phyloP scores from a whole-genome alignment of 768 basidiomycete species.

The Mycena maculata region DNA sequence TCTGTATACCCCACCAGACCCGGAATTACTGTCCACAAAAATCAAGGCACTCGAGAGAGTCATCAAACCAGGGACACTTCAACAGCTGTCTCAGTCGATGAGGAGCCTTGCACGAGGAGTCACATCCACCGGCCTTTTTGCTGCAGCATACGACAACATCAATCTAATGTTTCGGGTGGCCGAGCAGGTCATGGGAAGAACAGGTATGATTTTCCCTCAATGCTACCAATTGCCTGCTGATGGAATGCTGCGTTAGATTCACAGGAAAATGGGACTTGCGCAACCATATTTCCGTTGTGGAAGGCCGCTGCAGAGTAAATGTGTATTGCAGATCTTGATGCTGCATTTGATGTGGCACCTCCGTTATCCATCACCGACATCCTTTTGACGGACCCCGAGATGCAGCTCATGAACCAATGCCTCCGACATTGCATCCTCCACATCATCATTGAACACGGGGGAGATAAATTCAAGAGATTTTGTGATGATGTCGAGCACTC shows the following conservation, averaged over 20 bases:
- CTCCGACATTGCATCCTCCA: slow-evolving; percentile 44
- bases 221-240: slow-evolving; percentile 43
- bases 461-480: slow-evolving; percentile 42
- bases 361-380: slow-evolving; percentile 42
- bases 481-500: slow-evolving; percentile 28
- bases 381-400: slow-evolving; percentile 38
- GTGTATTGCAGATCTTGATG: slow-evolving; percentile 34
- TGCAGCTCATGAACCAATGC: slow-evolving; percentile 17
- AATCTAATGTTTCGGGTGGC: slow-evolving; percentile 44
- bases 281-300: slow-evolving; percentile 44
- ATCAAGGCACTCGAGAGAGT: too few relatives aligned
- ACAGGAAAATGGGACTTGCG: slow-evolving; percentile 50
- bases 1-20: too few relatives aligned
- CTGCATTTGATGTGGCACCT: slow-evolving; percentile 37
- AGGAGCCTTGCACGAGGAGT: slow-evolving; percentile 22
- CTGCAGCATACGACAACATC: slow-evolving; percentile 50
- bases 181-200: slow-evolving; percentile 48
- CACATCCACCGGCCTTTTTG: slow-evolving; percentile 38
- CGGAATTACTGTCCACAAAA: too few relatives aligned
- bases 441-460: slow-evolving; percentile 46
- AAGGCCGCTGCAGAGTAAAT: slow-evolving; percentile 42
- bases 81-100: too few relatives aligned
- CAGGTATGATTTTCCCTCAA: slow-evolving; percentile 33
- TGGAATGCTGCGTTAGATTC: slow-evolving; percentile 34
- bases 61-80: too few relatives aligned